These are phyloP conservation scores for Aechmea fasciata DNA, from an alignment of 176 grass and related monocot genomes.

Conservation along the genomic window DNA sequence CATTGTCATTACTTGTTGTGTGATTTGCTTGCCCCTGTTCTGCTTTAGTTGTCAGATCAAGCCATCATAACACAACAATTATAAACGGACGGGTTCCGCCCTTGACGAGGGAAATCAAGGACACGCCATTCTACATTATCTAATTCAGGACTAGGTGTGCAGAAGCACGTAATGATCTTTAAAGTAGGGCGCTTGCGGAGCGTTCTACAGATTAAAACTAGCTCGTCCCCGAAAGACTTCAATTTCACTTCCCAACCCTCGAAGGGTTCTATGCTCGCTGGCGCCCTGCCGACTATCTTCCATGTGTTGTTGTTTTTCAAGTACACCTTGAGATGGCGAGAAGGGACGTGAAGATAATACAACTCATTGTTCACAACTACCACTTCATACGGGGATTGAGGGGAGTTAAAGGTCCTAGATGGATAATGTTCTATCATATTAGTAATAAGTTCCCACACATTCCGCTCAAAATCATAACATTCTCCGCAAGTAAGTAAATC, in stretches of 20 bases:
- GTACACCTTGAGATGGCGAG: too few species aligned
- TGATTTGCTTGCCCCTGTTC: too few species aligned
- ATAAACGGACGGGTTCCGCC: neutral
- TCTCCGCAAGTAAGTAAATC: neutral
- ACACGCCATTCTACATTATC: neutral
- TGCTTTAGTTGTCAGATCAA: neutral
- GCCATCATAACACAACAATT: constrained; percentile 1
- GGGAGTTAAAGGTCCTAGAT: too few species aligned
- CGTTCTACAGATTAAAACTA: neutral
- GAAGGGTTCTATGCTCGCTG: neutral
- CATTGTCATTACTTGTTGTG: too few species aligned
- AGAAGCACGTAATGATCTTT: neutral
- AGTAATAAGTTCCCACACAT: too few species aligned
- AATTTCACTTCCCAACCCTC: neutral
- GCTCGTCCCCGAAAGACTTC: neutral
- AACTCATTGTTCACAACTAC: too few species aligned
- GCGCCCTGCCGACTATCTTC: neutral
- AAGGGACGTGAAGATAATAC: too few species aligned
- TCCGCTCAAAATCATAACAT: neutral
- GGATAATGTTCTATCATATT: too few species aligned
- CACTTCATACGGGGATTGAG: too few species aligned
- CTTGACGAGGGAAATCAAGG: neutral
- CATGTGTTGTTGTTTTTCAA: neutral
- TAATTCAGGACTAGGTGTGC: neutral
- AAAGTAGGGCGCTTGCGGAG: neutral